Percentiles rank a stretch among this genome's conserved stretches.
phyloP scores from a whole-genome alignment of 495 filamentous ascomycete species.

The Parathielavia hyrcaniae region DNA sequence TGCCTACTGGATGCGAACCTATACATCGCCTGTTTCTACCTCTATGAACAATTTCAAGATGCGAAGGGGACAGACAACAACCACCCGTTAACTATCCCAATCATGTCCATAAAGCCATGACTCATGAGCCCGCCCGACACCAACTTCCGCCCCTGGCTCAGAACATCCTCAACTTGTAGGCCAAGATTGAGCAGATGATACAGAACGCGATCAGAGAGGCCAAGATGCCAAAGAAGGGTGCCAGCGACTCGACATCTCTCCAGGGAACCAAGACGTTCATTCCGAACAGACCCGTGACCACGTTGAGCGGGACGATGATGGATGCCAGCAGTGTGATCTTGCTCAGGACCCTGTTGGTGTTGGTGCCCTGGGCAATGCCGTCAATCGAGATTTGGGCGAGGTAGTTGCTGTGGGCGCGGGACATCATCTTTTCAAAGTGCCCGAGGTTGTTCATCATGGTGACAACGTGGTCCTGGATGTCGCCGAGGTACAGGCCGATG shows the following conservation, averaged over 20 bases:
- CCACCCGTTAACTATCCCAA: too few relatives aligned
- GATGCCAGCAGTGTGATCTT: conserved; percentile 95
- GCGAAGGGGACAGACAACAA: too few relatives aligned
- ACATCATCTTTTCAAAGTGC: conserved; percentile 97
- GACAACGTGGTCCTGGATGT: conserved; percentile 98
- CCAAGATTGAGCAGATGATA: conserved; percentile 41
- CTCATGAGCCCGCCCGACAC: neutral
- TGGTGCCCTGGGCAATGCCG: conserved; percentile 72
- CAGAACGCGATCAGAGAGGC: conserved; percentile 59
- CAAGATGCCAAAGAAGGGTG: conserved; percentile 77
- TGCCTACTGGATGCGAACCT: too few relatives aligned
- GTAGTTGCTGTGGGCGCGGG: conserved; percentile 91
- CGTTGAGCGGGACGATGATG: conserved; percentile 91
- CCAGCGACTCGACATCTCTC: conserved; percentile 45
- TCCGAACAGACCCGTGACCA: conserved; percentile 91
- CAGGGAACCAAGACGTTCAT: conserved; percentile 94
- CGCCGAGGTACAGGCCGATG: conserved; percentile 89
- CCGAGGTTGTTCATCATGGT: conserved; percentile 96
- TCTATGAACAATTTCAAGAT: too few relatives aligned
- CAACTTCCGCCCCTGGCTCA: conserved; percentile 6
- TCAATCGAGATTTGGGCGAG: conserved; percentile 91
- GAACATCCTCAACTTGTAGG: conserved; percentile 26
- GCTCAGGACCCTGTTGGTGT: conserved; percentile 76
- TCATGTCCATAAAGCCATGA: too few relatives aligned
- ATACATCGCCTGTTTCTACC: too few relatives aligned